Percentiles rank a stretch among this genome's conserved stretches.
Conservation (phyloP, 257 asterid genomes). For the Solanum etuberosum region DNA sequence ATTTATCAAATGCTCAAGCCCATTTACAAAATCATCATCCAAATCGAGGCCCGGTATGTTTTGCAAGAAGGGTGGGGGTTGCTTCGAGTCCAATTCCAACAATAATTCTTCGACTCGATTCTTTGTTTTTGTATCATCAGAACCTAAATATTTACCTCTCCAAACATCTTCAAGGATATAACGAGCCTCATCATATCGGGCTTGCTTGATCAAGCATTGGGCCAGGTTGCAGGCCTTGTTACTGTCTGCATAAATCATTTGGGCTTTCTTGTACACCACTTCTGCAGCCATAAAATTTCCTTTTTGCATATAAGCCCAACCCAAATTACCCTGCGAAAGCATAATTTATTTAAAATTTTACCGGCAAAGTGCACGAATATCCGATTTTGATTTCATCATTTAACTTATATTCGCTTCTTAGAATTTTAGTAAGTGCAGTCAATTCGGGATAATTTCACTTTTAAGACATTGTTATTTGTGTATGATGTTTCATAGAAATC, state of each 20-base stretch:
- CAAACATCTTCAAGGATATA: conserved; percentile 49
- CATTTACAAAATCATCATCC: conserved; percentile 55
- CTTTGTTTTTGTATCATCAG: conserved; percentile 39
- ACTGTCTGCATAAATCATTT: conserved; percentile 73
- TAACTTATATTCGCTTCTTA: no score
- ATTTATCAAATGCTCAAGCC: conserved; percentile 8
- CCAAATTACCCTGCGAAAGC: conserved; percentile 56
- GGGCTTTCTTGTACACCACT: conserved; percentile 72
- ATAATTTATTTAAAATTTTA: background rate
- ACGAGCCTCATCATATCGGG: conserved; percentile 50
- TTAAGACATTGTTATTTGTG: no score
- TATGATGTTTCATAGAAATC: no score
- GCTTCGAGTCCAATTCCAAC: conserved; percentile 21
- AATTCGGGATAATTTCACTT: no score
- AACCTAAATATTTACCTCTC: conserved; percentile 44
- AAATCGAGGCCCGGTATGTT: conserved; percentile 16
- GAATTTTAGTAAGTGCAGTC: no score
- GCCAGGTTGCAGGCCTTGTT: conserved; percentile 80
- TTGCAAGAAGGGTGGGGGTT: conserved; percentile 1
- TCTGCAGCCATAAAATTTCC: conserved; percentile 73
- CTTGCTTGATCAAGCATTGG: conserved; percentile 57
- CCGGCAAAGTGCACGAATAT: no score
- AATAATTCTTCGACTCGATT: conserved; percentile 41
- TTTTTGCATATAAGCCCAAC: conserved; percentile 94
- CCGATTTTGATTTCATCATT: background rate